Conservation (phyloP, 176 grass and related monocot genomes). For the Eleusine coracana region DNA sequence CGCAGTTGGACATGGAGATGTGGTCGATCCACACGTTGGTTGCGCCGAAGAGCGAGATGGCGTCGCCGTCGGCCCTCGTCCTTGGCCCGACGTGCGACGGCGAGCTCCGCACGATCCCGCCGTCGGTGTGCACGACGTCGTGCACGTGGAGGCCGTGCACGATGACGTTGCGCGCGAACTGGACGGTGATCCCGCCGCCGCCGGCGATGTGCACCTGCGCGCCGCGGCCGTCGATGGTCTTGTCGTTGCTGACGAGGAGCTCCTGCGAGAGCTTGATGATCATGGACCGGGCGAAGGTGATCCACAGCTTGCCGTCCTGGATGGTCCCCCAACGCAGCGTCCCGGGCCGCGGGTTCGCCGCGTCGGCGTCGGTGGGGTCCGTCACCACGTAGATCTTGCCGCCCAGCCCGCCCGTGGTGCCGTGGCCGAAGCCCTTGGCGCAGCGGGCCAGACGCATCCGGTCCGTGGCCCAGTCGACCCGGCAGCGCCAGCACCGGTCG, state of each 20-base stretch:
- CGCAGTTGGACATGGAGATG: constrained; percentile 76
- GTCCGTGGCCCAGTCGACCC: constrained; percentile 61
- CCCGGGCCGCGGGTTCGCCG: constrained; percentile 55
- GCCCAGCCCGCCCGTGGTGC: constrained; percentile 60
- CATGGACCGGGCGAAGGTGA: constrained; percentile 69
- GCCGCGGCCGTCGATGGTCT: constrained; percentile 82
- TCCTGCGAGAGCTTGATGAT: constrained; percentile 78
- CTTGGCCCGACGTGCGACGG: constrained; percentile 40
- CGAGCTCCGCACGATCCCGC: constrained; percentile 65
- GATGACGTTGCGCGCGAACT: constrained; percentile 74
- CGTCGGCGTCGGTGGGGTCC: constrained; percentile 63
- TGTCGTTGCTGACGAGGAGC: constrained; percentile 64
- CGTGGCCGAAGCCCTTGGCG: constrained; percentile 71
- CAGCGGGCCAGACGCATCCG: constrained; percentile 70
- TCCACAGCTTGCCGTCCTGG: constrained; percentile 73
- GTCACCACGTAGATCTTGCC: constrained; percentile 80
- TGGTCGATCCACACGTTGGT: constrained; percentile 86
- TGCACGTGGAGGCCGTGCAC: constrained; percentile 77
- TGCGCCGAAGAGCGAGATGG: constrained; percentile 63
- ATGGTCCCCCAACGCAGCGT: constrained; percentile 77
- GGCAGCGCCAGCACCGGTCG: constrained; percentile 93
- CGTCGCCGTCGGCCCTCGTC: constrained; percentile 67
- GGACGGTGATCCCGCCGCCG: constrained; percentile 63
- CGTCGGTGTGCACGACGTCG: constrained; percentile 50
- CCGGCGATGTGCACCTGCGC: constrained; percentile 62